Evolutionary conservation across 2,329 filamentous ascomycete genomes (phyloP), one percentile per base, ranked within the genome.

Genomic region (Amauroascus niger): DNA sequence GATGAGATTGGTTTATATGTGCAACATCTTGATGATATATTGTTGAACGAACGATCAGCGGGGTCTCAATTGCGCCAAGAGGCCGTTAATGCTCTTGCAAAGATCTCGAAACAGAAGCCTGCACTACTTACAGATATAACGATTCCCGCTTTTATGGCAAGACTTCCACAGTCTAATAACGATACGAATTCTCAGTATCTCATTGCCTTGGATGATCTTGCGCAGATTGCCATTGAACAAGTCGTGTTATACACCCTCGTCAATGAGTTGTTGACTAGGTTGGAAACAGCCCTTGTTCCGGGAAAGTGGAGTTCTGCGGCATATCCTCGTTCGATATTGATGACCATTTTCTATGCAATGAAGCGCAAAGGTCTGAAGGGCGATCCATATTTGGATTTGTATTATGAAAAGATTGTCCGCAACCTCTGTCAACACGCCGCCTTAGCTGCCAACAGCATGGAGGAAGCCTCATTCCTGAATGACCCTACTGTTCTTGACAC

Each of bases 81-180:
- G 57, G 79, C 81, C 5, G 78, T 84, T 55, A 68, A 72, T 32
- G 76, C 77, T 22, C 71, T 86, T 43, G 74, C 79, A 3, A 76
- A 81, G 32, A 76, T 85, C 40, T 82, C 82, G 6, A 78, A 78
- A 56, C 74, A 80, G 55, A 82, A 81, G 60, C 79, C 82, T 16
- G 74, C 77, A 45, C 67, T 82, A 9, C 79, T 86, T 26, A 78
- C 83, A 61, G 77, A 83, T 45, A 81, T 81, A 54, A 80, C 81
- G 0, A 80, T 86, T 60, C 82, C 82, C 24, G 79, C 79, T 4
- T 83, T 86, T 62, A 76, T 85, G 66, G 80, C 81, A 2, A 77
- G 79, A 37, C 67, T 86, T 2, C 83, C 82, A 1, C 81, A 82
- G 56, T 70, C 69, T 1, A 77, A 78, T 54, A 67, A 70, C n/a